Evolutionary conservation across 2,329 filamentous ascomycete genomes (phyloP), one percentile per base, ranked within the genome.

Genomic region (Didymella exigua): DNA sequence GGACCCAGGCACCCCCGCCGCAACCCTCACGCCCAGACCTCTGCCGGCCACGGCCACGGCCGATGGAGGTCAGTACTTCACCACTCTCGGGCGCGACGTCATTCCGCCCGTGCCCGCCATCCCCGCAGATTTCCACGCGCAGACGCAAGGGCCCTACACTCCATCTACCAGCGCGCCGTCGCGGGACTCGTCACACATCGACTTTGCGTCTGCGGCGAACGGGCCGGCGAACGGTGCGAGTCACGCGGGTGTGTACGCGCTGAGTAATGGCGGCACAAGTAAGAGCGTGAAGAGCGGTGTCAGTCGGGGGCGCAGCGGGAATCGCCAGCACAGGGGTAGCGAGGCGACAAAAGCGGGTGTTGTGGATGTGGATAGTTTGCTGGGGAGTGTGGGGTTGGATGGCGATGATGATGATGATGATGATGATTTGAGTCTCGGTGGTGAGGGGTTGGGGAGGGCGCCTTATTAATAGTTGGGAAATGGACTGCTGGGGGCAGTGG

Each of bases 31-130:
- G 0, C 67, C 69, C 0, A 62, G 66, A 8, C 65, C 65, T 5
- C 42, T 62, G 0, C 38, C 51, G 5, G 58, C 62, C 0, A n/a
- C 21, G 3, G 19, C 34, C 16, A 67, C 59, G 41, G 47, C 62
- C 2, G 49, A 38, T 16, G 40, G 38, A 13, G n/a, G n/a, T n/a
- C 49, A 53, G 36, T 53, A 57, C 34, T 57, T 57, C 24, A 26
- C 45, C 6, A 51, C 54, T 1, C 42, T 43, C 13, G 24, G 10
- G 18, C 33, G 34, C 18, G 53, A 63, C 4, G 59, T 52, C 10
- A 65, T 73, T 0, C 73, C 73, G 0, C 73, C 73, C 3, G 70
- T 75, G 0, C 73, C 73, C 1, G 68, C 72, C 0, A 73, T 74
- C 18, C 71, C 73, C 0, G 67, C 64, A 5, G 62, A 59, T 13